Percentiles rank a stretch among this genome's conserved stretches.
These are phyloP conservation scores for Coemansia aciculifera DNA, from an alignment of 192 early-diverging fungal genomes.

Conservation along the genomic window DNA sequence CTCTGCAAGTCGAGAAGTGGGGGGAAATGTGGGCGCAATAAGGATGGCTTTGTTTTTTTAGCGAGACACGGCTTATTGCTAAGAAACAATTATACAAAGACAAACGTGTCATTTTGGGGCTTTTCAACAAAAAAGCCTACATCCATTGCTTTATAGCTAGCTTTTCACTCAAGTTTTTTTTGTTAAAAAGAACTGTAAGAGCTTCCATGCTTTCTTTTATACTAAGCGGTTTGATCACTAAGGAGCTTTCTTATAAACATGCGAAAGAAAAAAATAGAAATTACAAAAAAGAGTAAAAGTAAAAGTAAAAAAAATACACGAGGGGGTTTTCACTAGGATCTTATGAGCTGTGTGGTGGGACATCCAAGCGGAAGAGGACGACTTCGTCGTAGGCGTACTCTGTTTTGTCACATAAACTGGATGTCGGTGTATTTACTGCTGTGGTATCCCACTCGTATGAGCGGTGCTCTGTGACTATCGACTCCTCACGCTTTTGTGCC, in stretches of 20 bases:
- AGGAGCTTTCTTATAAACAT: neutral
- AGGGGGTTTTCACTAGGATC: neutral
- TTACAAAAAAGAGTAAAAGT: slow-evolving; percentile 1
- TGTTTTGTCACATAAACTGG: slow-evolving; percentile 10
- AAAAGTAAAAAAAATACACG: neutral
- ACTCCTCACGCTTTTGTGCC: neutral
- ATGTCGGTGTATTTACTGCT: slow-evolving; percentile 10
- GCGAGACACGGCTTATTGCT: neutral
- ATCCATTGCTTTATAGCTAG: neutral
- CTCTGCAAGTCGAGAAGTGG: neutral
- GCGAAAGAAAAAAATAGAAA: slow-evolving; percentile 11
- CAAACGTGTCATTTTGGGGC: neutral
- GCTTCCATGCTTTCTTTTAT: neutral
- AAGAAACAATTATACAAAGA: neutral
- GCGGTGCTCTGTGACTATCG: neutral
- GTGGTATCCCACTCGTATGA: slow-evolving; percentile 11
- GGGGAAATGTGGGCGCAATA: neutral
- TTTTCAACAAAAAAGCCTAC: neutral
- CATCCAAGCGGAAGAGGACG: slow-evolving; percentile 12
- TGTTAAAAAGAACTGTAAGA: neutral
- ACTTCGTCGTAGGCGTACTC: slow-evolving; percentile 10
- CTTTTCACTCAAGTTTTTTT: neutral
- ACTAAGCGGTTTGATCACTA: neutral
- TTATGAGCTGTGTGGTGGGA: slow-evolving; percentile 5
- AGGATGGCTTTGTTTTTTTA: neutral